Evolutionary conservation across 2,329 filamentous ascomycete genomes (phyloP), one percentile per base, ranked within the genome.

Genomic region (Colletotrichum zoysiae): DNA sequence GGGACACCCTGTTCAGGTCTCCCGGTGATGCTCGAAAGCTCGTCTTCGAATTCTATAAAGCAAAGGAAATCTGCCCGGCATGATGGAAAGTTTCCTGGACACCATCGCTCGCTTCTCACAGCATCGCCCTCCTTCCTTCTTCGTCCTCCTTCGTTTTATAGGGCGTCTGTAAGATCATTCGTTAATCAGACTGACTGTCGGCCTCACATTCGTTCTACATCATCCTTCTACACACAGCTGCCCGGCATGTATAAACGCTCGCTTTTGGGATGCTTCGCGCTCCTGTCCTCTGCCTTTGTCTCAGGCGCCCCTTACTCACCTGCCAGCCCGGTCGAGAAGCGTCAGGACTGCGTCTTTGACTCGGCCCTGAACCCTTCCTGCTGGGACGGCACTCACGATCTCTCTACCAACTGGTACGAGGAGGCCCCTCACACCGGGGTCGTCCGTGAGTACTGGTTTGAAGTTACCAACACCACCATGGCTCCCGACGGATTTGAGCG

Each of bases 381-480:
- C 61, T 73, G 70, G 70, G 70, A 73, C 38, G 70, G 70, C 26
- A 71, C 67, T 18, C 30, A 70, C 51, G 70, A 73, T 51, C 60
- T 73, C 35, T 44, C 68, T 23, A 73, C 70, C 14, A 71, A 73
- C 67, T 73, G 67, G 70, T 73, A 73, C 50, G 70, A 71, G 67
- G 77, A 79, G 1, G 78, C 76, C 11, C 83, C 84, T 3, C 78
- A 86, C 65, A 88, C 86, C 2, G 85, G 86, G 2, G 84, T 86
- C 0, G 85, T 83, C 23, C 78, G 83, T 11, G 87, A 89, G 72
- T 86, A 85, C 77, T 85, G 81, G 80, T 77, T 86, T 12, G 80
- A 83, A 8, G 62, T 86, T 18, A 78, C 78, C 0, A 81, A 86
- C 33, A 78, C 78, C 56, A 83, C 79, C 14, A 77, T 79, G 46